phyloP scores from a whole-genome alignment of 768 basidiomycete species.

The Lepiota venenata region DNA sequence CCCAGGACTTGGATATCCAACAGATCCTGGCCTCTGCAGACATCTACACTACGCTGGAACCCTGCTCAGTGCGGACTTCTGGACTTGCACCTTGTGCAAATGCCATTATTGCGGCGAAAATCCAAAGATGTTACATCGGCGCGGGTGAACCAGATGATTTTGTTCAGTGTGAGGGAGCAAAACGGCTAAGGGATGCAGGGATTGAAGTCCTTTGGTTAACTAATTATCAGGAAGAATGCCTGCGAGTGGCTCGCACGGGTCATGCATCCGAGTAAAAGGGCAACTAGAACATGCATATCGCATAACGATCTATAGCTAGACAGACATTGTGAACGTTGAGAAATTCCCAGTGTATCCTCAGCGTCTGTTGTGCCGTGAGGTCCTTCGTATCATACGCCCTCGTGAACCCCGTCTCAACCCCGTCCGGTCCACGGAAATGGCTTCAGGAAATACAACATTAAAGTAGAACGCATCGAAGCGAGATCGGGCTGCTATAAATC shows the following conservation, averaged over 20 bases:
- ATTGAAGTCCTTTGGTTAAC: constrained; percentile 73
- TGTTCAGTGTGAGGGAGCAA: constrained; percentile 87
- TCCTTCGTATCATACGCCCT: too few relatives aligned
- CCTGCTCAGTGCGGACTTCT: constrained; percentile 87
- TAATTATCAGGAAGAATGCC: constrained; percentile 76
- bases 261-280: constrained; percentile 21
- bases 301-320: constrained; percentile 31
- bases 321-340: constrained; percentile 14
- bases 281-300: constrained; percentile 15
- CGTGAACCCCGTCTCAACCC: too few relatives aligned
- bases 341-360: constrained; percentile 26
- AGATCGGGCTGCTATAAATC: too few relatives aligned
- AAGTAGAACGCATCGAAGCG: too few relatives aligned
- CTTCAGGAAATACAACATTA: too few relatives aligned
- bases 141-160: constrained; percentile 93
- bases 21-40: constrained; percentile 59
- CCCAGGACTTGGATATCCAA: constrained; percentile 32
- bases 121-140: constrained; percentile 83
- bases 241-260: constrained; percentile 71
- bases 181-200: constrained; percentile 64
- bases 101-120: constrained; percentile 66
- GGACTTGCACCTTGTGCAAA: constrained; percentile 86
- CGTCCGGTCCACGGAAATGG: too few relatives aligned
- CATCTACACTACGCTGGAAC: constrained; percentile 95
- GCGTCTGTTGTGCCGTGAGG: too few relatives aligned